Evolutionary conservation across 2,329 filamentous ascomycete genomes (phyloP), one percentile per base, ranked within the genome.

Genomic region (Cordyceps cateniannulata): DNA sequence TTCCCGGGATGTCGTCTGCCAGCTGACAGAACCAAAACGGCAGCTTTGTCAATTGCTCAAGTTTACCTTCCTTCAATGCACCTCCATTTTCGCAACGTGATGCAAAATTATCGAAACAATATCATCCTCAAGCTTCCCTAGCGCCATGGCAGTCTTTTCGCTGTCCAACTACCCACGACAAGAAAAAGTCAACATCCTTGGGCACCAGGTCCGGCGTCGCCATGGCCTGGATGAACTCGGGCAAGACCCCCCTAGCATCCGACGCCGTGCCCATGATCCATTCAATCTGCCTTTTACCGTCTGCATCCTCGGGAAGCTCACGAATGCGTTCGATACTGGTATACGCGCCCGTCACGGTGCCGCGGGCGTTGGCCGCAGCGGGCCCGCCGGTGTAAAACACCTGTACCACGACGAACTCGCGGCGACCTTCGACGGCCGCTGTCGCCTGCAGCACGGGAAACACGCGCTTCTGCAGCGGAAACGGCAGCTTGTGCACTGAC

Each of bases 201-300:
- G 83, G 83, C 53, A 92, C 79, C 63, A 83, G 79, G 1, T 79
- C 80, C 1, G 86, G 83, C 53, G 90, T 77, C 3, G 81, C 84
- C 69, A 83, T 67, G 63, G 84, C 85, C 76, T 92, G 89, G 65
- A 88, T 70, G 77, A 79, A 85, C 69, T 80, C 76, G 0, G 90
- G 90, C 60, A 93, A 68, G 29, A 80, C 72, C 0, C 90, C 90
- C 59, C 80, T 79, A 0, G 89, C 89, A 70, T 93, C 83, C 62
- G 85, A 88, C 12, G 86, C 82, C 10, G 89, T 93, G 9, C 85
- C 88, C 88, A 93, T 93, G 62, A 87, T 77, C 90, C 90, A 95
- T 71, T 88, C 85, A 51, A 90, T 78, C 25, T 44, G 32, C 32
- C n/a, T 54, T 16, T 49, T 22, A 7, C 44, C 63, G 20, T 74